These are phyloP conservation scores for Tetrahymena thermophila DNA, from an alignment of 73 alveolate genomes.

Conservation along the genomic window DNA sequence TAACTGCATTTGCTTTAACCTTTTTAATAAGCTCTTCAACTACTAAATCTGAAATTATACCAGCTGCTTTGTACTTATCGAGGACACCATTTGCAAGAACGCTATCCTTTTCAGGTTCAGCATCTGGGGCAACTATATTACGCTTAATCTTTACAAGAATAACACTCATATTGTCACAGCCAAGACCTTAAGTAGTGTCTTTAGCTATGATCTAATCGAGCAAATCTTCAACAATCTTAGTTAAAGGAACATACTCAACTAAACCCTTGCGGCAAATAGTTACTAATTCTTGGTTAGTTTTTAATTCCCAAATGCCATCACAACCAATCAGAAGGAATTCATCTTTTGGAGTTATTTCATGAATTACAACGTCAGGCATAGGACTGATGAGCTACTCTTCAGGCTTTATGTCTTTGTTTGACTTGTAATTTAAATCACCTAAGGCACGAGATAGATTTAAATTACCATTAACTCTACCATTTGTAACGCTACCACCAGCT, in stretches of 20 bases:
- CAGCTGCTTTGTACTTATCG: not conserved
- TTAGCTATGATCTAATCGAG: slow-evolving; percentile 65
- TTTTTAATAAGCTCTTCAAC: not conserved
- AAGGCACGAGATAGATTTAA: slow-evolving; percentile 73
- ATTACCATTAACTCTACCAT: slow-evolving; percentile 91
- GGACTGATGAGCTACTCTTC: slow-evolving; percentile 86
- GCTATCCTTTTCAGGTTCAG: not conserved
- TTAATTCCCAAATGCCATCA: slow-evolving; percentile 54
- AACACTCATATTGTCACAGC: slow-evolving; percentile 84
- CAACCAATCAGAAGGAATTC: slow-evolving; percentile 51
- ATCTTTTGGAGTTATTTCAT: slow-evolving; percentile 48
- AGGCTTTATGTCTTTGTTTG: slow-evolving; percentile 66
- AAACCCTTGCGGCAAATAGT: slow-evolving; percentile 9
- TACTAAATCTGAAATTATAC: not conserved
- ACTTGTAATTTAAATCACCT: slow-evolving; percentile 87
- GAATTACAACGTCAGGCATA: slow-evolving; percentile 68
- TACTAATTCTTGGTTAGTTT: slow-evolving; percentile 24
- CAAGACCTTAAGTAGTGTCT: slow-evolving; percentile 58
- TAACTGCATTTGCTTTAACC: not conserved
- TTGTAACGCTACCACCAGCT: slow-evolving; percentile 74
- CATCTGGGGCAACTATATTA: not conserved
- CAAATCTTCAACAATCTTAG: slow-evolving; percentile 52
- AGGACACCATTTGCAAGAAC: not conserved
- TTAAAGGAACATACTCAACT: not conserved
- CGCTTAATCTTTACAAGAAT: slow-evolving; percentile 52